Conservation (phyloP, 2,329 filamentous ascomycete genomes). For the Didymella segeticola region DNA sequence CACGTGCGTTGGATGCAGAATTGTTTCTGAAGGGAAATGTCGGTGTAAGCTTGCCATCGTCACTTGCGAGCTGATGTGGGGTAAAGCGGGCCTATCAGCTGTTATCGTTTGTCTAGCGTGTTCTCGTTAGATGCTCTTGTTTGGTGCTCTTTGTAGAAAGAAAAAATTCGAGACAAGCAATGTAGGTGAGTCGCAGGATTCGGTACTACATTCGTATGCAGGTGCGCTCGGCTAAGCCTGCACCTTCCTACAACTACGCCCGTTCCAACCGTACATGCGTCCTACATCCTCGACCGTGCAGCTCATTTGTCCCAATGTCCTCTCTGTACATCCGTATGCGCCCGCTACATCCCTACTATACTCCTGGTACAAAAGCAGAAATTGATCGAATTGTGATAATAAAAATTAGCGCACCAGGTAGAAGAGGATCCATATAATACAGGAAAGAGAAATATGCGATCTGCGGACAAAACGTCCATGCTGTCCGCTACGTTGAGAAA, state of each 20-base stretch:
- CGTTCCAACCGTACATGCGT: background rate
- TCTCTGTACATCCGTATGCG: conserved; percentile 11
- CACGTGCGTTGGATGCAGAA: conserved; percentile 3
- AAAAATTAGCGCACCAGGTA: conserved; percentile 15
- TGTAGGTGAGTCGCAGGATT: background rate
- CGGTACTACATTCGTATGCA: conserved; percentile 2
- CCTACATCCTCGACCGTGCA: conserved; percentile 1
- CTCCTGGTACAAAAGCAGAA: conserved; percentile 7
- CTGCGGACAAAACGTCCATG: conserved; percentile 1
- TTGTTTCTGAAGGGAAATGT: background rate
- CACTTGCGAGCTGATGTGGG: conserved; percentile 3
- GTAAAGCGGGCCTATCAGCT: background rate
- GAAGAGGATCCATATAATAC: conserved; percentile 11
- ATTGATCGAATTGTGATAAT: conserved; percentile 2
- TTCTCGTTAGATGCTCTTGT: too few relatives aligned
- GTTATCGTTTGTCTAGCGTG: background rate
- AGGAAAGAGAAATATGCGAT: conserved; percentile 3
- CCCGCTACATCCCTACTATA: conserved; percentile 8
- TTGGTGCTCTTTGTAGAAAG: too few relatives aligned
- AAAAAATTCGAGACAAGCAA: background rate
- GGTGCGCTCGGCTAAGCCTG: background rate
- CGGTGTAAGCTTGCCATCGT: conserved; percentile 6
- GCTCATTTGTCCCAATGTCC: conserved; percentile 1
- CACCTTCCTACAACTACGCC: conserved; percentile 1
- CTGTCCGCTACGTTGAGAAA: conserved; percentile 10